Percentiles rank a stretch among this genome's conserved stretches.
Conservation (phyloP, 768 basidiomycete genomes). For the Leccinum variicolor region DNA sequence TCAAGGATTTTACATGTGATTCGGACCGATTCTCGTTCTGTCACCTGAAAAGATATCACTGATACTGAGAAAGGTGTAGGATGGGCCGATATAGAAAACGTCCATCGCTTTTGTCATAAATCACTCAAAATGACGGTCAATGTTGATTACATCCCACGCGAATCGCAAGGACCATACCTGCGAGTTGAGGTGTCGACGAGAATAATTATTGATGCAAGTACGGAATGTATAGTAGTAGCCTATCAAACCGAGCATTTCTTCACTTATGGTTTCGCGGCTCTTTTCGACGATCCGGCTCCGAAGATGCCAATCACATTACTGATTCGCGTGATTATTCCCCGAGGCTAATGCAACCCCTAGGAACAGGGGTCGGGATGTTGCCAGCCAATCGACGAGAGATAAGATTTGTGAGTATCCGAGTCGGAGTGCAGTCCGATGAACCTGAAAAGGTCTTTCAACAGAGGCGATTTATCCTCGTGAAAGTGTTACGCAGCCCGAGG, state of each 20-base stretch:
- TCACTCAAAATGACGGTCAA: background rate
- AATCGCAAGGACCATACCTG: background rate
- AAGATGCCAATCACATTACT: slow-evolving; percentile 7
- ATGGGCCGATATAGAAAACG: background rate
- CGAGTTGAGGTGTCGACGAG: background rate
- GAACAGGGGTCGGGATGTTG: slow-evolving; percentile 3
- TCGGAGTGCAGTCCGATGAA: background rate
- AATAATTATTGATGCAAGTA: background rate
- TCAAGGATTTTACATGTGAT: background rate
- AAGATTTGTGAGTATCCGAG: background rate
- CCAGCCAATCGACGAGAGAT: background rate
- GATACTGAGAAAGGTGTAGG: background rate
- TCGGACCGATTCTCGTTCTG: background rate
- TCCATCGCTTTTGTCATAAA: background rate
- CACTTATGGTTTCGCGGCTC: background rate
- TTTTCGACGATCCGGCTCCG: slow-evolving; percentile 3
- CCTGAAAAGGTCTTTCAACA: background rate
- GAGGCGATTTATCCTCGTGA: slow-evolving; percentile 2
- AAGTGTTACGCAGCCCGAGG: background rate
- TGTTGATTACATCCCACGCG: background rate
- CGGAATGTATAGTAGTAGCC: background rate
- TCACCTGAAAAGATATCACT: background rate
- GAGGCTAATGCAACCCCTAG: slow-evolving; percentile 1
- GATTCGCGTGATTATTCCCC: slow-evolving; percentile 8
- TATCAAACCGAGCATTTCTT: background rate